These are phyloP conservation scores for Pseudomicrostroma phylloplanum DNA, from an alignment of 1,284 basidiomycete species.

Conservation along the genomic window DNA sequence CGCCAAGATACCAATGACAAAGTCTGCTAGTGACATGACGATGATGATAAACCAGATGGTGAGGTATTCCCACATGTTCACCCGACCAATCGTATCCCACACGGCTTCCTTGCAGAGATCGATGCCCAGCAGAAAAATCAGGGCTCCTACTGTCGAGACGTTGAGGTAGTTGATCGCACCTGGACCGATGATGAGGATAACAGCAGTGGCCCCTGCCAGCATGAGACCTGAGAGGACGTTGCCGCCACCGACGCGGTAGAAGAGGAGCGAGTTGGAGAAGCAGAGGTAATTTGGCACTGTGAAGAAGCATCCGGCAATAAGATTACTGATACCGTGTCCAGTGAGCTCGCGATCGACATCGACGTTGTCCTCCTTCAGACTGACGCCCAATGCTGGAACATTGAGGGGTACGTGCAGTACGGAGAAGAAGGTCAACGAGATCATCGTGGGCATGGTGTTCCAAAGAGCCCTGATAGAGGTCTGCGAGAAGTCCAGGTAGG, in stretches of 20 bases:
- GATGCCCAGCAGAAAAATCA: constrained; percentile 91
- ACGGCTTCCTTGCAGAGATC: constrained; percentile 86
- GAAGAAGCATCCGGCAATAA: constrained; percentile 72
- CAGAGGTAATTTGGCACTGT: constrained; percentile 62
- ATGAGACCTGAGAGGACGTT: constrained; percentile 78
- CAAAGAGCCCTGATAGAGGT: constrained; percentile 46
- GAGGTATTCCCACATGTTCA: constrained; percentile 55
- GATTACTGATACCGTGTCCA: constrained; percentile 85
- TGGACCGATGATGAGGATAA: constrained; percentile 74
- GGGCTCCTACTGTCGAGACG: constrained; percentile 60
- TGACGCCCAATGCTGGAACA: constrained; percentile 87
- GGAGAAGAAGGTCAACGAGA: constrained; percentile 72
- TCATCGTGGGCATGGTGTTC: constrained; percentile 53
- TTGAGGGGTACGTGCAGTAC: constrained; percentile 70
- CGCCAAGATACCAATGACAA: constrained; percentile 85
- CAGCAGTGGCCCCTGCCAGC: constrained; percentile 68
- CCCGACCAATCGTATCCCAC: constrained; percentile 88
- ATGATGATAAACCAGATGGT: constrained; percentile 60
- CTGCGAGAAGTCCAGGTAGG: constrained; percentile 46
- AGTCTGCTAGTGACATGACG: constrained; percentile 65
- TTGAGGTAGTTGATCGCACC: constrained; percentile 52
- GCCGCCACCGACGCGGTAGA: constrained; percentile 88
- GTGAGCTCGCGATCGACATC: constrained; percentile 89
- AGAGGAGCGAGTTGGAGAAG: constrained; percentile 51
- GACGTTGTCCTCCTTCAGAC: constrained; percentile 76